Conservation (phyloP, 2,329 filamentous ascomycete genomes). For the Tolypocladium sp. region DNA sequence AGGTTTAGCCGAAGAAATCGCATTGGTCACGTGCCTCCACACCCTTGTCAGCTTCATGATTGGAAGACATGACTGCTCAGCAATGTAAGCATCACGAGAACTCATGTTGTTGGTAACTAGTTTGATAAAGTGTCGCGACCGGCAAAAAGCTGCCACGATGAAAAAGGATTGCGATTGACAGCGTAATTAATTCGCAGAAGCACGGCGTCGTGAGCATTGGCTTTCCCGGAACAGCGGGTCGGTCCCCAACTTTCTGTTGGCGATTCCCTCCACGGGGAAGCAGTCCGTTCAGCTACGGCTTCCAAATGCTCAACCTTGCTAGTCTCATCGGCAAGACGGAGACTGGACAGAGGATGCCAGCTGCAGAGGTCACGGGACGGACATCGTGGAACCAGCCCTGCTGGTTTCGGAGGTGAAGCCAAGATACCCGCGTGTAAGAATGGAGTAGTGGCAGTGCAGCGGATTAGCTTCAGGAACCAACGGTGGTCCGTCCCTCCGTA, state of each 20-base stretch:
- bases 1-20: constrained; percentile 7
- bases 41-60: not conserved
- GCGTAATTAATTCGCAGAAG: not conserved
- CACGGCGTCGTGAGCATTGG: not conserved
- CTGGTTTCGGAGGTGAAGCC: not conserved
- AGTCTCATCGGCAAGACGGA: not conserved
- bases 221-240: not conserved
- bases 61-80: not conserved
- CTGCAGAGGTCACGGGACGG: not conserved
- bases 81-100: not conserved
- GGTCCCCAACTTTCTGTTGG: not conserved
- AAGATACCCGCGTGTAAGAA: too few species aligned
- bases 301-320: not conserved
- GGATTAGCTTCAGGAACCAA: not conserved
- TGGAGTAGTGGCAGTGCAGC: not conserved
- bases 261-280: not conserved
- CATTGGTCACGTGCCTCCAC: constrained; percentile 2
- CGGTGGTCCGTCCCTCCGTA: not conserved
- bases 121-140: not conserved
- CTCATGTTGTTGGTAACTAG: too few species aligned
- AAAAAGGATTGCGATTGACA: not conserved
- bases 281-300: not conserved
- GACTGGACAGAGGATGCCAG: not conserved
- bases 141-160: not conserved
- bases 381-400: not conserved